phyloP scores from a whole-genome alignment of 2,329 filamentous ascomycete genomes.

The Neophaeococcomyces aloes region DNA sequence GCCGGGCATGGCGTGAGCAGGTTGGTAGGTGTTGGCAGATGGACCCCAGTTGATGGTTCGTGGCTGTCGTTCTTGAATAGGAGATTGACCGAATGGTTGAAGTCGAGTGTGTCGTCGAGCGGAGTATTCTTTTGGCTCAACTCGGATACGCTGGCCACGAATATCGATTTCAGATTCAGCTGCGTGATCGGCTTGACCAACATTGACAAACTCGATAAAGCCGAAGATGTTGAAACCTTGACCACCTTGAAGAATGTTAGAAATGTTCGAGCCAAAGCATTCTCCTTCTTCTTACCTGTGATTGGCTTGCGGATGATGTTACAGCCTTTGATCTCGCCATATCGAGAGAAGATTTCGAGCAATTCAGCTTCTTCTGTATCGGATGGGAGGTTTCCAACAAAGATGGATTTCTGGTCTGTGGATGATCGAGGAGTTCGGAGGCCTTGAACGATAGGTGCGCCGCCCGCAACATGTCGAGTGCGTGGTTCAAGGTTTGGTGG shows the following conservation, averaged over 20 bases:
- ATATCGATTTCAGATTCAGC: conserved; percentile 13
- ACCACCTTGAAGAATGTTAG: conserved; percentile 11
- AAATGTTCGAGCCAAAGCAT: not conserved
- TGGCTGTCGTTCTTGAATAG: not conserved
- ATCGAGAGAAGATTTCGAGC: conserved; percentile 12
- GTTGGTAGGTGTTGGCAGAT: conserved; percentile 5
- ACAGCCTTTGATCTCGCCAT: conserved; percentile 15
- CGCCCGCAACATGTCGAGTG: not conserved
- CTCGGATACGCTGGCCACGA: conserved; percentile 13
- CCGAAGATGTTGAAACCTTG: conserved; percentile 17
- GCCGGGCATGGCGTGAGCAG: not conserved
- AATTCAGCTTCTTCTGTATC: conserved; percentile 13
- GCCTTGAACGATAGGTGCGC: conserved; percentile 10
- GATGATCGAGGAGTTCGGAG: conserved; percentile 11
- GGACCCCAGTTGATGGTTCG: conserved; percentile 8
- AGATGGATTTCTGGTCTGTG: conserved; percentile 19
- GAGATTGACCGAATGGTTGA: not conserved
- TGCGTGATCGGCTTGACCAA: conserved; percentile 16
- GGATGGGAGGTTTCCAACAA: conserved; percentile 20
- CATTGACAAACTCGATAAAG: conserved; percentile 17
- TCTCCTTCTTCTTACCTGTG: conserved; percentile 11
- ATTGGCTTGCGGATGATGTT: conserved; percentile 20
- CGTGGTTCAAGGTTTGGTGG: conserved; percentile 15
- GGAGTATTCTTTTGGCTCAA: conserved; percentile 22
- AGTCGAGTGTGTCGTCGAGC: conserved; percentile 11